A percentile compares a stretch with the other conserved stretches of the same genome.
phyloP scores from a whole-genome alignment of 352 stramenopile species.

The Phytophthora europaea region DNA sequence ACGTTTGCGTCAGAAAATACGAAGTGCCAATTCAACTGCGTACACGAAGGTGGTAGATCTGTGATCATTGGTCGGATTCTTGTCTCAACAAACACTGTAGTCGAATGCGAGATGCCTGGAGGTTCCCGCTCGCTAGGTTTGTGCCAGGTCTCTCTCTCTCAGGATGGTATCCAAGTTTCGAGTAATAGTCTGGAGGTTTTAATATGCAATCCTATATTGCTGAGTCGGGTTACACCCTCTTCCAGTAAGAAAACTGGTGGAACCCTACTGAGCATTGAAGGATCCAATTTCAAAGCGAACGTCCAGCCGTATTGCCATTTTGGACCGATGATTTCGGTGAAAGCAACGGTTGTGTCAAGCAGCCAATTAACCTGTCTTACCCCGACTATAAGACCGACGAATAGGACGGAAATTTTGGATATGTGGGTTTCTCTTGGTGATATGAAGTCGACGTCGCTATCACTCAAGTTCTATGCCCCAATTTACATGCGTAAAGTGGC shows the following conservation, averaged over 20 bases:
- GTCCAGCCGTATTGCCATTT: constrained; percentile 48
- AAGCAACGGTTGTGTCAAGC: constrained; percentile 34
- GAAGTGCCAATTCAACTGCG: constrained; percentile 39
- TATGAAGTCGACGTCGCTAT: constrained; percentile 27
- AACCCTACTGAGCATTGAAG: constrained; percentile 44
- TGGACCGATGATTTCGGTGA: constrained; percentile 1
- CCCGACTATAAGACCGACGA: constrained; percentile 19
- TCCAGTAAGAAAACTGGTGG: constrained; percentile 33
- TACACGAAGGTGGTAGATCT: neutral
- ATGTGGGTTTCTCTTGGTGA: constrained; percentile 50
- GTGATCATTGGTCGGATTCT: constrained; percentile 15
- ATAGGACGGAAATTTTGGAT: constrained; percentile 20
- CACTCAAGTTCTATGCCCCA: constrained; percentile 36
- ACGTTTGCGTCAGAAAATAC: constrained; percentile 28
- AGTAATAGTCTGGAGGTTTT: constrained; percentile 31
- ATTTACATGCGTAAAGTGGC: constrained; percentile 19
- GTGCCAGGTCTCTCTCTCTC: constrained; percentile 40
- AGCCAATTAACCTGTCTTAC: constrained; percentile 33
- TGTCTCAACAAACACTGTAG: constrained; percentile 26
- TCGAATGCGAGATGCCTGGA: constrained; percentile 35
- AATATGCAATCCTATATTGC: constrained; percentile 17
- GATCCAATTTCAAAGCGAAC: constrained; percentile 34
- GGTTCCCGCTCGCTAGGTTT: neutral
- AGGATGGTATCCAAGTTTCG: constrained; percentile 37
- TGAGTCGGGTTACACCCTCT: constrained; percentile 34